Conservation (phyloP, 2,329 filamentous ascomycete species). For the Venturia pyrina region DNA sequence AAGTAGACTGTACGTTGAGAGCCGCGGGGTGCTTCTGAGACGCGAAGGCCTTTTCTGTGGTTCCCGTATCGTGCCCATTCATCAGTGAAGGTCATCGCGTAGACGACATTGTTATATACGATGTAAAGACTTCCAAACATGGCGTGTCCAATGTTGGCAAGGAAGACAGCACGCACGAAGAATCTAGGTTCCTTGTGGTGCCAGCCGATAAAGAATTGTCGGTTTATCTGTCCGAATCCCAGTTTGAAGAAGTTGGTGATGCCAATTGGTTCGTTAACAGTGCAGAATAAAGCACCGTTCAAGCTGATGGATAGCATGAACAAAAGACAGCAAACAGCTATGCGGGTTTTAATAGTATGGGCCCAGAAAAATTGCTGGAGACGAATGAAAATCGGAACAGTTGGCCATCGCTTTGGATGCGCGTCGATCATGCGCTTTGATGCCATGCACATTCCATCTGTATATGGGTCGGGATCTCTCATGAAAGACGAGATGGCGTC, state of each 20-base stretch:
- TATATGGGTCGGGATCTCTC: slow-evolving; percentile 17
- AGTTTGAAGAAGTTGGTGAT: slow-evolving; percentile 7
- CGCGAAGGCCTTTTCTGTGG: slow-evolving; percentile 23
- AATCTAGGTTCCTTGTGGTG: slow-evolving; percentile 6
- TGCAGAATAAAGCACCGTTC: slow-evolving; percentile 12
- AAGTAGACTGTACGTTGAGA: slow-evolving; percentile 32
- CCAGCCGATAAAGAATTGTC: slow-evolving; percentile 13
- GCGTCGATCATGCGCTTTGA: slow-evolving; percentile 11
- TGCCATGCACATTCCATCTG: slow-evolving; percentile 15
- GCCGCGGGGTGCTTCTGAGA: slow-evolving; percentile 25
- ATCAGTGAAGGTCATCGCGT: slow-evolving; percentile 33
- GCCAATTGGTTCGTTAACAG: slow-evolving; percentile 5
- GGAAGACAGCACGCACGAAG: slow-evolving; percentile 3
- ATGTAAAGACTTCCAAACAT: slow-evolving; percentile 17
- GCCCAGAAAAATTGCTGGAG: slow-evolving; percentile 3
- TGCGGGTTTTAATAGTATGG: slow-evolving; percentile 10
- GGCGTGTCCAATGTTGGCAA: slow-evolving; percentile 39
- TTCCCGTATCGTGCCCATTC: slow-evolving; percentile 34
- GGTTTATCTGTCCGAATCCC: slow-evolving; percentile 10
- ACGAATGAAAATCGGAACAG: slow-evolving; percentile 3
- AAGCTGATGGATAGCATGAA: slow-evolving; percentile 10
- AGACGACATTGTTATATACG: slow-evolving; percentile 35
- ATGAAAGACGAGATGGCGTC: slow-evolving; percentile 22
- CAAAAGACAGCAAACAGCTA: slow-evolving; percentile 3
- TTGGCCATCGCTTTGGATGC: slow-evolving; percentile 5